These are phyloP conservation scores for Scedosporium dehoogii DNA, from an alignment of 2,329 filamentous ascomycete species.

Conservation along the genomic window DNA sequence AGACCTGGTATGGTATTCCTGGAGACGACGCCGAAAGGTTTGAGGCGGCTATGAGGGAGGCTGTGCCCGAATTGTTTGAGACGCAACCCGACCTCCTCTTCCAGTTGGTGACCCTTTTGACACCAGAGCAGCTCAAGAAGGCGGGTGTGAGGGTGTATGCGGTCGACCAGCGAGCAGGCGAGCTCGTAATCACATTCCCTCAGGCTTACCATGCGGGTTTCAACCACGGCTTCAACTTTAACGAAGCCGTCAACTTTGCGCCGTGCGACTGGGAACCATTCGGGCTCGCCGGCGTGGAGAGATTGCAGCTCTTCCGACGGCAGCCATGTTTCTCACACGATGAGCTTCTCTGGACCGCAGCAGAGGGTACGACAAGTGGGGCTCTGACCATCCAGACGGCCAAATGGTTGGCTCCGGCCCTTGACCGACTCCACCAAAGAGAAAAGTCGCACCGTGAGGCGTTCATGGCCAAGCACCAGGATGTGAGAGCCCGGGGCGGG, in stretches of 20 bases:
- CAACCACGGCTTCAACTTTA: constrained; percentile 98
- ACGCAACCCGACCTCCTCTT: constrained; percentile 94
- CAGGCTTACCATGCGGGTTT: constrained; percentile 97
- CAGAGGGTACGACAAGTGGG: constrained; percentile 60
- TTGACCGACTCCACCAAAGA: constrained; percentile 66
- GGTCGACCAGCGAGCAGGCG: constrained; percentile 88
- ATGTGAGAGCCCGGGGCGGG: constrained; percentile 15
- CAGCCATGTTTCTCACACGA: constrained; percentile 98
- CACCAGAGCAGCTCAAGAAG: constrained; percentile 85
- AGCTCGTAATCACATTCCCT: constrained; percentile 94
- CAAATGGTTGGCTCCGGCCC: constrained; percentile 85
- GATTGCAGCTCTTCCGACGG: constrained; percentile 76
- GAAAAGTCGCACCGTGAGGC: constrained; percentile 59
- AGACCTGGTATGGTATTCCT: constrained; percentile 98
- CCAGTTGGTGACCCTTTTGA: constrained; percentile 91
- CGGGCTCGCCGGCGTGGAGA: constrained; percentile 75
- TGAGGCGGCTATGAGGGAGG: constrained; percentile 87
- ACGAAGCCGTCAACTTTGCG: constrained; percentile 97
- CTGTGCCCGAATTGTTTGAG: constrained; percentile 92
- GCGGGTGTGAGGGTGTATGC: constrained; percentile 90
- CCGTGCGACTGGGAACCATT: constrained; percentile 92
- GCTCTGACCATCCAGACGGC: constrained; percentile 71
- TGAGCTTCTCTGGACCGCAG: constrained; percentile 84
- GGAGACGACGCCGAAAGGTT: constrained; percentile 91
- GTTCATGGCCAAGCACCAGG: constrained; percentile 50